phyloP scores from a whole-genome alignment of 805 yeast species.

The Myxozyma neotropica region DNA sequence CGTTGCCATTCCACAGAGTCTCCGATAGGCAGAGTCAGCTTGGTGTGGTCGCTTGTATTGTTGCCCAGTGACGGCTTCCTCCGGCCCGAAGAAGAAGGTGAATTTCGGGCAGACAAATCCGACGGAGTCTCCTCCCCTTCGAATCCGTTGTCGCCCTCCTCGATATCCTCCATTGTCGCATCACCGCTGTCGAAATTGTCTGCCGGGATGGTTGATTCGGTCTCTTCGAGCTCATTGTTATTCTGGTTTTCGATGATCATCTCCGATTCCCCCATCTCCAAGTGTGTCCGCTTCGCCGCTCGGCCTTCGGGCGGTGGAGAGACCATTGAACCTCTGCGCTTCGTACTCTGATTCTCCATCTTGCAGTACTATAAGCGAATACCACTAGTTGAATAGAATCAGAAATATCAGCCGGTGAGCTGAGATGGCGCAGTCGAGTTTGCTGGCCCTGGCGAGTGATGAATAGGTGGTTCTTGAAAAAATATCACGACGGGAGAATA shows the following conservation, averaged over 20 bases:
- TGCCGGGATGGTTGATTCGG: neutral
- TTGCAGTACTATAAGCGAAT: neutral
- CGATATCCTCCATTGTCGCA: neutral
- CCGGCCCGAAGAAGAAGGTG: too few relatives aligned
- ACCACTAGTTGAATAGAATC: too few relatives aligned
- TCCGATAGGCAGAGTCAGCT: slow-evolving; percentile 7
- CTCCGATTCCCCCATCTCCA: slow-evolving; percentile 10
- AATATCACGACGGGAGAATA: too few relatives aligned
- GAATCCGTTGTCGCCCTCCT: slow-evolving; percentile 5
- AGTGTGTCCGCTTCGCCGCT: slow-evolving; percentile 7
- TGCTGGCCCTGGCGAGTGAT: too few relatives aligned
- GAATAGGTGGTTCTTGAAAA: too few relatives aligned
- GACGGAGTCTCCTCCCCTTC: slow-evolving; percentile 9
- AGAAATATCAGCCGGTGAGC: too few relatives aligned
- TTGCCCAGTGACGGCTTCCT: neutral
- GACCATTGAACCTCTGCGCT: slow-evolving; percentile 13
- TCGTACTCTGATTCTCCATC: neutral
- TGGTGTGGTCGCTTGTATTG: neutral
- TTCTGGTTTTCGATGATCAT: neutral
- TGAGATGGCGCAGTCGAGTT: too few relatives aligned
- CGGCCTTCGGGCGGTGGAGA: slow-evolving; percentile 11
- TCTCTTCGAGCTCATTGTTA: neutral
- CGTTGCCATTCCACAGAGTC: slow-evolving; percentile 61
- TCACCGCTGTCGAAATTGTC: slow-evolving; percentile 5
- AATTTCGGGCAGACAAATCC: slow-evolving; percentile 4